phyloP scores from a whole-genome alignment of 306 rosid genomes.

The Corylus heterophylla region DNA sequence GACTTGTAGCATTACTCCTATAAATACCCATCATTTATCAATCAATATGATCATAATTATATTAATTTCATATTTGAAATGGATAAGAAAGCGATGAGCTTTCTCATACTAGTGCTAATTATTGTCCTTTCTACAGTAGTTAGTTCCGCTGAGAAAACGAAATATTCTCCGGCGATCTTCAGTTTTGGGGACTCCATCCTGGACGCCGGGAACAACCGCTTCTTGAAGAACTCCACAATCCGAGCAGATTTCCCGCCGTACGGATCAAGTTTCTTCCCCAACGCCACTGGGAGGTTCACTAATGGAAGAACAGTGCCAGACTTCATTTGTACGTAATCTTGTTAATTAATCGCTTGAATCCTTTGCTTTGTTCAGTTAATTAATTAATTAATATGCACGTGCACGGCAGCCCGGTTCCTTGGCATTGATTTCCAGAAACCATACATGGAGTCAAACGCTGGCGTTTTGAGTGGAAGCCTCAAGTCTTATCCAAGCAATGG shows the following conservation, averaged over 20 bases:
- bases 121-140: too few relatives aligned
- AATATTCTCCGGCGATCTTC: constrained; percentile 21
- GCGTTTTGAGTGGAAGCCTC: constrained; percentile 35
- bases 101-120: too few relatives aligned
- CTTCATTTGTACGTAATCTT: constrained; percentile 20
- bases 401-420: constrained; percentile 18
- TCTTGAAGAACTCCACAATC: constrained; percentile 32
- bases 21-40: too few relatives aligned
- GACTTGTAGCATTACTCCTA: too few relatives aligned
- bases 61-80: too few relatives aligned
- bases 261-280: constrained; percentile 38
- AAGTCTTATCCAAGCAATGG: constrained; percentile 43
- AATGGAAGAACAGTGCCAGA: constrained; percentile 45
- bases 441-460: constrained; percentile 29
- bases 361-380: too few relatives aligned
- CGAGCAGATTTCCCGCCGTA: constrained; percentile 47
- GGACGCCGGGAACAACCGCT: constrained; percentile 42
- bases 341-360: too few relatives aligned
- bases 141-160: too few relatives aligned
- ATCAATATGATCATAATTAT: too few relatives aligned
- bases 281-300: constrained; percentile 45
- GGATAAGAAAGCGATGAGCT: too few relatives aligned
- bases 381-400: too few relatives aligned
- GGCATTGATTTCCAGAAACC: constrained; percentile 40
- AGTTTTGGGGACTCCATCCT: constrained; percentile 39